A percentile compares a stretch with the other conserved stretches of the same genome.
Evolutionary conservation across 2,329 filamentous ascomycete genomes (phyloP).

Genomic region (Pseudocercospora fuligena): DNA sequence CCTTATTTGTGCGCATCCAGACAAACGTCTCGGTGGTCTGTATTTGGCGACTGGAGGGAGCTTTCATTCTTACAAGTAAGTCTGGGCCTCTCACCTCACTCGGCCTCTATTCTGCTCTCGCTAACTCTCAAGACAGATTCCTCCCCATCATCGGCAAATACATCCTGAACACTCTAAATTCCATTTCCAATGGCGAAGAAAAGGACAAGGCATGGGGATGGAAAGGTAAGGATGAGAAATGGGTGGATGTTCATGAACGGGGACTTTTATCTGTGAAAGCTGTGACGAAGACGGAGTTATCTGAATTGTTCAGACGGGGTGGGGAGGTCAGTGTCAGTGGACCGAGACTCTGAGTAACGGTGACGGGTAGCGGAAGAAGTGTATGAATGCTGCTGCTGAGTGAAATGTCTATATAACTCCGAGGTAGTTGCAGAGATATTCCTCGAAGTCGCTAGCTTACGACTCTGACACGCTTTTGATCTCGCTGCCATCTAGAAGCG

Average conservation of each 20-base stretch:
- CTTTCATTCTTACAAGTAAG: conserved; percentile 57
- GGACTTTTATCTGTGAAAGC: conserved; percentile 26
- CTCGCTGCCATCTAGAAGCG: too few relatives aligned
- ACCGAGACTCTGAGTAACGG: conserved; percentile 1
- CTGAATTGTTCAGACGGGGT: conserved; percentile 14
- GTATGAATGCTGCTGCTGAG: too few relatives aligned
- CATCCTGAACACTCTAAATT: conserved; percentile 51
- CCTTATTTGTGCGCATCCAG: conserved; percentile 59
- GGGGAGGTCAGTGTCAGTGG: conserved; percentile 2
- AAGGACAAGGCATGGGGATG: conserved; percentile 39
- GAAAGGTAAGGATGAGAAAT: conserved; percentile 21
- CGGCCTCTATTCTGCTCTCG: not conserved
- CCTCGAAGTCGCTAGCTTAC: too few relatives aligned
- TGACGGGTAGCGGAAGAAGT: too few relatives aligned
- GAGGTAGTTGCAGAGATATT: too few relatives aligned
- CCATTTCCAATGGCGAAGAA: conserved; percentile 43
- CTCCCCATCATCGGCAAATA: conserved; percentile 67
- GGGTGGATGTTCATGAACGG: conserved; percentile 28
- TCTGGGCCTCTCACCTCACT: not conserved
- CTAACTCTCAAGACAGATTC: conserved; percentile 53
- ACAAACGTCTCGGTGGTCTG: conserved; percentile 56
- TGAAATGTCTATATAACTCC: too few relatives aligned
- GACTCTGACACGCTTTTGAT: too few relatives aligned
- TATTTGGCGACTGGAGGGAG: conserved; percentile 67
- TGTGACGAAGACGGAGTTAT: conserved; percentile 25